Evolutionary conservation across 139 green algal genomes (phyloP).

Genomic region (Micractinium sp.): DNA sequence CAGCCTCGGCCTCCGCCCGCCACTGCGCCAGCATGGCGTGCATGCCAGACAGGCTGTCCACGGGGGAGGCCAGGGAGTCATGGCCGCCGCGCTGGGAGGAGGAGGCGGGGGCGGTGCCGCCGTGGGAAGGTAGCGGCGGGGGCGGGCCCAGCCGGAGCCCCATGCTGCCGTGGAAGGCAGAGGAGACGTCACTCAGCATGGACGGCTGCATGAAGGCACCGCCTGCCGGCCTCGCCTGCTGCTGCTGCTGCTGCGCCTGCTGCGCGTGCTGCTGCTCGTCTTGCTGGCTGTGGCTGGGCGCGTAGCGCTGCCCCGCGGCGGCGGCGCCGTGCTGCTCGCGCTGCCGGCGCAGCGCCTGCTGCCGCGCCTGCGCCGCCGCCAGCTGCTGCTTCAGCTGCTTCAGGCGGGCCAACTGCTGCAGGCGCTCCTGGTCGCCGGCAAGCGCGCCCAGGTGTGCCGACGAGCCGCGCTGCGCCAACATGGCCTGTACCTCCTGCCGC

Average conservation of each 20-base stretch:
- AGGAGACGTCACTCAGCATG: neutral
- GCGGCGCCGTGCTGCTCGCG: neutral
- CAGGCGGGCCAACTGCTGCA: slow-evolving; percentile 2
- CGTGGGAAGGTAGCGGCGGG: neutral
- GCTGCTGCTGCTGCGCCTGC: neutral
- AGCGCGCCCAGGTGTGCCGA: neutral
- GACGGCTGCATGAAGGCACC: neutral
- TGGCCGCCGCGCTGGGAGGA: no score
- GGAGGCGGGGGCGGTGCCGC: neutral
- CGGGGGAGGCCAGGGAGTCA: neutral
- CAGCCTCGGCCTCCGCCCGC: neutral
- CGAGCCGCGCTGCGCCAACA: neutral
- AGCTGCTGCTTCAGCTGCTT: slow-evolving; percentile 26
- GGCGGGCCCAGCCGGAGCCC: neutral
- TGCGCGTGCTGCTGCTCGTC: neutral
- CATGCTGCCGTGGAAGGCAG: neutral
- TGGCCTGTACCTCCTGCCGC: slow-evolving; percentile 4
- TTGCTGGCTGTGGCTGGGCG: neutral
- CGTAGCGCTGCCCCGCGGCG: neutral
- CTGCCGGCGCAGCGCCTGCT: neutral
- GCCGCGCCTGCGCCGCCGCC: neutral
- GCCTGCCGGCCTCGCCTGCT: neutral
- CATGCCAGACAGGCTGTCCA: no score
- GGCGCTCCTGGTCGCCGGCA: neutral
- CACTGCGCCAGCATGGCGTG: slow-evolving; percentile 11